These are phyloP conservation scores for Chlorella vulgaris DNA, from an alignment of 139 green algal genomes.

Conservation along the genomic window DNA sequence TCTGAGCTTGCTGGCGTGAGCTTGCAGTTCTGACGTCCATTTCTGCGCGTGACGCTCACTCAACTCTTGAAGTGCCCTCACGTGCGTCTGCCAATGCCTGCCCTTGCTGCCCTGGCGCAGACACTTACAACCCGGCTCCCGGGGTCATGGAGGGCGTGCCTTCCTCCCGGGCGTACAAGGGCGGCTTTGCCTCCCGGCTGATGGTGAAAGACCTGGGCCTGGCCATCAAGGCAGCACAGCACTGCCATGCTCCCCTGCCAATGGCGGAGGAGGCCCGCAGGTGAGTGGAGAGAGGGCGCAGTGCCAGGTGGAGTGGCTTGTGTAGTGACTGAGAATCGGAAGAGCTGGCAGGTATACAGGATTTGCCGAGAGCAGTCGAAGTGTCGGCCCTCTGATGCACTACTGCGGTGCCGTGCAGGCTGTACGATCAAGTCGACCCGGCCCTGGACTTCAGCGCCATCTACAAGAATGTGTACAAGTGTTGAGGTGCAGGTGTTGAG, in stretches of 20 bases:
- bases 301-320: neutral
- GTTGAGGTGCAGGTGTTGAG: neutral
- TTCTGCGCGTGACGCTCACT: no score
- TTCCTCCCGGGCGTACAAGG: conserved; percentile 57
- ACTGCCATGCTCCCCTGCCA: conserved; percentile 34
- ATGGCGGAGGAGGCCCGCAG: conserved; percentile 36
- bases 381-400: neutral
- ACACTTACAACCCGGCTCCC: conserved; percentile 41
- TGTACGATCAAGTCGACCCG: conserved; percentile 30
- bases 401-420: conserved; percentile 35
- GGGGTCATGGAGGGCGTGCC: conserved; percentile 51
- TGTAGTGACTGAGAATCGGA: neutral
- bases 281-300: neutral
- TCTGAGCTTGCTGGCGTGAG: no score
- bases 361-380: no score
- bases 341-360: no score
- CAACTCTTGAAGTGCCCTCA: no score
- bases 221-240: conserved; percentile 49
- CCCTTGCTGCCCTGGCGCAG: no score
- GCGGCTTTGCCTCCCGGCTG: conserved; percentile 61
- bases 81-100: no score
- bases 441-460: conserved; percentile 53
- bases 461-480: conserved; percentile 47
- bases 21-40: no score
- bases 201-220: conserved; percentile 72